Conservation (phyloP, 306 rosid genomes). For the Malus orientalis region DNA sequence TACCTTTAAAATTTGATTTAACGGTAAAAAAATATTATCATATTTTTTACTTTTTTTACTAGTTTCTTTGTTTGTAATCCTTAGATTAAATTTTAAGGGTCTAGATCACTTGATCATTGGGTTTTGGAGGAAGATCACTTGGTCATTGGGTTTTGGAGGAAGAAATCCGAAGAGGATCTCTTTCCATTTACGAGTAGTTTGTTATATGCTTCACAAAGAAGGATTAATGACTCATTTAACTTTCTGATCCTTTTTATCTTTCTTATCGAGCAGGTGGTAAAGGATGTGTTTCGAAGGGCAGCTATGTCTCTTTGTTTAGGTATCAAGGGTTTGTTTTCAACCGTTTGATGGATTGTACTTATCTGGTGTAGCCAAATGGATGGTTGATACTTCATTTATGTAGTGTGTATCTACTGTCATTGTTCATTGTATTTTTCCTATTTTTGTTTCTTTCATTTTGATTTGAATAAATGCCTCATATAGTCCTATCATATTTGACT, state of each 20-base stretch:
- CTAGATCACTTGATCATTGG: too few relatives aligned
- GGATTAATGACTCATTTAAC: neutral
- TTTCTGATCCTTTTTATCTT: neutral
- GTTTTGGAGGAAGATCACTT: too few relatives aligned
- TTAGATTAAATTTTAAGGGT: too few relatives aligned
- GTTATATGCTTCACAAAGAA: too few relatives aligned
- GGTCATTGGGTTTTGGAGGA: too few relatives aligned
- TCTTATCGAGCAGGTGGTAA: neutral
- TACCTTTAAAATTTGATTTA: accelerated
- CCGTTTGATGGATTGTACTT: neutral
- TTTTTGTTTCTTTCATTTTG: neutral
- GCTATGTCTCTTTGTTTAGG: neutral
- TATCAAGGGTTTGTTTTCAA: neutral
- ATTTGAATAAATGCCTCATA: neutral
- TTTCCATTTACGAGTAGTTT: too few relatives aligned
- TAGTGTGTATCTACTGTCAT: too few relatives aligned
- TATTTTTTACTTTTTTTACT: too few relatives aligned
- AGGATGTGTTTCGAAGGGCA: neutral
- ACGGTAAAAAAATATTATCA: too few relatives aligned
- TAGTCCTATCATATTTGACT: neutral
- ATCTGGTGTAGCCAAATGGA: neutral
- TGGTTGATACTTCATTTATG: neutral
- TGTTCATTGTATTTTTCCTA: too few relatives aligned
- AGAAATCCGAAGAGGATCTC: too few relatives aligned
- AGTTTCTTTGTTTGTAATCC: too few relatives aligned